A percentile compares a stretch with the other conserved stretches of the same genome.
phyloP scores from a whole-genome alignment of 176 grass and related monocot species.

The Musa beccarii region DNA sequence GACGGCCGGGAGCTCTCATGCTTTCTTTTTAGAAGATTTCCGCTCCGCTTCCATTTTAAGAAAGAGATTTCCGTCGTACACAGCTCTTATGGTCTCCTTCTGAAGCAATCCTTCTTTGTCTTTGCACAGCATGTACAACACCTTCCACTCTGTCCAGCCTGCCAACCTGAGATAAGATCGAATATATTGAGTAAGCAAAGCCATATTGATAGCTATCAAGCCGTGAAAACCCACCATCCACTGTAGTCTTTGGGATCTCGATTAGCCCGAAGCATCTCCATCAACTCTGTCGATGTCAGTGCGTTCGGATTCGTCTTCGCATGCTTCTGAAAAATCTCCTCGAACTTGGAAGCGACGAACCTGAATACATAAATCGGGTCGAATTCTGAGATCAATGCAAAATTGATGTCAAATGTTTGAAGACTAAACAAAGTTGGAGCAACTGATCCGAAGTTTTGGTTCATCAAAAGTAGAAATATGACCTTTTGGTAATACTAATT shows the following conservation, averaged over 20 bases:
- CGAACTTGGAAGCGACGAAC: slow-evolving; percentile 66
- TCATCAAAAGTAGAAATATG: too few species aligned
- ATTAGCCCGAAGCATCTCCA: slow-evolving; percentile 51
- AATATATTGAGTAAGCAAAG: neutral
- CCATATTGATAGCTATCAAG: neutral
- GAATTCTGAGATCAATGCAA: neutral
- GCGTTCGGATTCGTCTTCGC: slow-evolving; percentile 49
- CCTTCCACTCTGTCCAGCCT: slow-evolving; percentile 48
- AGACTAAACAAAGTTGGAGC: too few species aligned
- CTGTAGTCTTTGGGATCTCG: slow-evolving; percentile 42
- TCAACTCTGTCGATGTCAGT: slow-evolving; percentile 41
- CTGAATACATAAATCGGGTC: slow-evolving; percentile 13
- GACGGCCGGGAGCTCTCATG: slow-evolving; percentile 2
- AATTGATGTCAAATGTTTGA: neutral
- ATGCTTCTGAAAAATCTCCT: slow-evolving; percentile 69
- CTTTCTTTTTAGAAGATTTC: slow-evolving; percentile 35
- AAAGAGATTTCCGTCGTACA: slow-evolving; percentile 69
- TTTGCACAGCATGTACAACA: slow-evolving; percentile 44
- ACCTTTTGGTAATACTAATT: too few species aligned
- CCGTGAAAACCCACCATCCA: slow-evolving; percentile 30
- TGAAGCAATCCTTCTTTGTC: slow-evolving; percentile 60
- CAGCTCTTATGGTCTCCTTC: slow-evolving; percentile 48
- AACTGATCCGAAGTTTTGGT: too few species aligned
- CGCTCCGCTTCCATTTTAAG: slow-evolving; percentile 40
- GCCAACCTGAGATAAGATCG: slow-evolving; percentile 29